phyloP scores from a whole-genome alignment of 2,329 filamentous ascomycete genomes.

The Akanthomyces lecanii region DNA sequence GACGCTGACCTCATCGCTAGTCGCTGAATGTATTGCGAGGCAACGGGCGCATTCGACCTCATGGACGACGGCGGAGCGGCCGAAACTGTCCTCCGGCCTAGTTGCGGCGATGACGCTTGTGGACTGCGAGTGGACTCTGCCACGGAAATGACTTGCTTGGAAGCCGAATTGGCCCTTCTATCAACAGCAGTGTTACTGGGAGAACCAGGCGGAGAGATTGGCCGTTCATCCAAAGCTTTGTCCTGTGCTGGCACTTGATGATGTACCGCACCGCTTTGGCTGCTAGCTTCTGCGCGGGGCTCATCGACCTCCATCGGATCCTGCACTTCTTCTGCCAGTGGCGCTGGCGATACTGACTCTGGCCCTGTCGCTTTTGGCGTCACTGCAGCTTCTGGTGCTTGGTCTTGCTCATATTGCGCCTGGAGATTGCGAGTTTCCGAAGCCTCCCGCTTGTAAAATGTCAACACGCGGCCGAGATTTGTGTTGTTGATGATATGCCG shows the following conservation, averaged over 20 bases:
- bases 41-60: conserved; percentile 18
- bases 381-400: neutral
- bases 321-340: neutral
- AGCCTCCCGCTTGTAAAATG: conserved; percentile 32
- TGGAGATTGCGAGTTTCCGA: conserved; percentile 7
- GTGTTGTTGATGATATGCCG: conserved; percentile 31
- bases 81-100: conserved; percentile 14
- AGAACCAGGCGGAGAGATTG: neutral
- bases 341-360: neutral
- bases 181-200: neutral
- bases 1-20: conserved; percentile 19
- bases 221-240: neutral
- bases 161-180: neutral
- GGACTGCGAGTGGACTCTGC: neutral
- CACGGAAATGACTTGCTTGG: neutral
- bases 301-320: neutral
- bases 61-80: conserved; percentile 21
- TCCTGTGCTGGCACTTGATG: neutral
- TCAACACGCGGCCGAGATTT: conserved; percentile 33
- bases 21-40: conserved; percentile 24
- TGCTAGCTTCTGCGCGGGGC: neutral
- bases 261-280: neutral
- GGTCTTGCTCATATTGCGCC: neutral
- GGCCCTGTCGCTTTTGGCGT: neutral
- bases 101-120: neutral